A percentile compares a stretch with the other conserved stretches of the same genome.
These are phyloP conservation scores for Cryoendolithus antarcticus DNA, from an alignment of 2,329 filamentous ascomycete genomes.

Conservation along the genomic window DNA sequence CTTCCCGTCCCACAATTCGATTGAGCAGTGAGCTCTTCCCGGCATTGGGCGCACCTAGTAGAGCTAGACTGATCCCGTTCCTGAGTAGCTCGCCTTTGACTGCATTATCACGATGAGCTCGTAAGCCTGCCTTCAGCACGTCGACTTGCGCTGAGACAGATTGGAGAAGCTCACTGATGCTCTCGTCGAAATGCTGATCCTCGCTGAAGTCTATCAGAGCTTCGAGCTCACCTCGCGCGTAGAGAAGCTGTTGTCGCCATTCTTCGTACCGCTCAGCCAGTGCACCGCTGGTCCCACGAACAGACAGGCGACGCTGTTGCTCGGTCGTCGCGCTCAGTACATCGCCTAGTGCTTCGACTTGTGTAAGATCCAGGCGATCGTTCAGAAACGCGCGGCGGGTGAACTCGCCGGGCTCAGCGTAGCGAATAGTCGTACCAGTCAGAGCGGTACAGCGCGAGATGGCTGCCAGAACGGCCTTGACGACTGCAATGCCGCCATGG, in stretches of 20 bases:
- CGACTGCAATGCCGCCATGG: constrained; percentile 82
- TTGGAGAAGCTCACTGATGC: constrained; percentile 55
- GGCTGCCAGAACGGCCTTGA: constrained; percentile 71
- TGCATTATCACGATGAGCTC: constrained; percentile 60
- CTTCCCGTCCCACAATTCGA: constrained; percentile 75
- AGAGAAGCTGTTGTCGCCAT: constrained; percentile 67
- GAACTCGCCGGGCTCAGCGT: constrained; percentile 92
- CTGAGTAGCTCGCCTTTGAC: constrained; percentile 72
- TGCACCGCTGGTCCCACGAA: constrained; percentile 55
- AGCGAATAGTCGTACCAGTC: constrained; percentile 45
- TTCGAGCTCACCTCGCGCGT: constrained; percentile 81
- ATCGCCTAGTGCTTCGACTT: constrained; percentile 57
- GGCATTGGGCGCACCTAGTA: constrained; percentile 84
- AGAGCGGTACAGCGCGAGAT: constrained; percentile 33
- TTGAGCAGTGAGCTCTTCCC: constrained; percentile 95
- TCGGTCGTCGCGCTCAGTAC: constrained; percentile 62
- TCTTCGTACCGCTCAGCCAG: constrained; percentile 65
- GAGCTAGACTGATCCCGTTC: constrained; percentile 71
- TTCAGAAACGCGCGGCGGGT: constrained; percentile 87
- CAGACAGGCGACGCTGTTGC: constrained; percentile 77
- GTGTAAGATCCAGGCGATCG: constrained; percentile 69
- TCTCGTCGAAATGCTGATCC: constrained; percentile 93
- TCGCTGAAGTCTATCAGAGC: constrained; percentile 95
- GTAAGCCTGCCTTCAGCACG: constrained; percentile 50
- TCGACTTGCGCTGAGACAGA: constrained; percentile 57